These are phyloP conservation scores for Lactarius tabidus DNA, from an alignment of 768 basidiomycete species.

Conservation along the genomic window DNA sequence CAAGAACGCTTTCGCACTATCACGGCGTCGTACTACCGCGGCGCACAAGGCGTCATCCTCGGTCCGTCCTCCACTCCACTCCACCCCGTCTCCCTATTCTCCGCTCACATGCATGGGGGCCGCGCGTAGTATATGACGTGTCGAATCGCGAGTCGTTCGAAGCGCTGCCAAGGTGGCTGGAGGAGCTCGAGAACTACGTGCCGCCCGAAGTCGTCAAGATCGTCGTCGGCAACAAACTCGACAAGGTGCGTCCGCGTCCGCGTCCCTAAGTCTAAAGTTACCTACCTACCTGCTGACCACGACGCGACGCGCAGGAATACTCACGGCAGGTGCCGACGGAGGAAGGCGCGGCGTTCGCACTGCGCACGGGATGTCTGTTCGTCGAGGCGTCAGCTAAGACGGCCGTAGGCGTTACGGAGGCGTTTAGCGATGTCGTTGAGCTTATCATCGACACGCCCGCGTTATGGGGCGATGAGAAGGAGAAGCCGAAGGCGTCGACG, in stretches of 20 bases:
- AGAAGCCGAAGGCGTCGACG: slow-evolving; percentile 27
- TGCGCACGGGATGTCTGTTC: slow-evolving; percentile 78
- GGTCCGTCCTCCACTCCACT: slow-evolving; percentile 40
- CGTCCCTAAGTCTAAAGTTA: too few species aligned
- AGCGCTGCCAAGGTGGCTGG: slow-evolving; percentile 88
- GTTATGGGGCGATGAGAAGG: slow-evolving; percentile 55
- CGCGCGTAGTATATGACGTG: slow-evolving; percentile 76
- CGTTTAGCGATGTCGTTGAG: slow-evolving; percentile 72
- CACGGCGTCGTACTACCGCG: slow-evolving; percentile 92
- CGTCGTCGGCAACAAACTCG: slow-evolving; percentile 91
- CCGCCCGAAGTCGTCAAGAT: slow-evolving; percentile 85
- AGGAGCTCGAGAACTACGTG: slow-evolving; percentile 92
- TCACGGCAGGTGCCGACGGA: slow-evolving; percentile 78
- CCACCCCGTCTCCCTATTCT: background rate
- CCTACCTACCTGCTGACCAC: background rate
- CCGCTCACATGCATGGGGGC: background rate
- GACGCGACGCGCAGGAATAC: slow-evolving; percentile 62
- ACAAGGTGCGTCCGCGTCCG: slow-evolving; percentile 56
- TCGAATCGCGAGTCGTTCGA: slow-evolving; percentile 91
- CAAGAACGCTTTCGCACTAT: slow-evolving; percentile 97
- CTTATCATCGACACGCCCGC: slow-evolving; percentile 81
- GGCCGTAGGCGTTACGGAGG: slow-evolving; percentile 72
- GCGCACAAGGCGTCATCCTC: slow-evolving; percentile 78
- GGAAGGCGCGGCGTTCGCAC: slow-evolving; percentile 79
- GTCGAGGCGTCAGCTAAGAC: slow-evolving; percentile 95